phyloP scores from a whole-genome alignment of 1,284 basidiomycete genomes.

The Cryptococcus floricola region DNA sequence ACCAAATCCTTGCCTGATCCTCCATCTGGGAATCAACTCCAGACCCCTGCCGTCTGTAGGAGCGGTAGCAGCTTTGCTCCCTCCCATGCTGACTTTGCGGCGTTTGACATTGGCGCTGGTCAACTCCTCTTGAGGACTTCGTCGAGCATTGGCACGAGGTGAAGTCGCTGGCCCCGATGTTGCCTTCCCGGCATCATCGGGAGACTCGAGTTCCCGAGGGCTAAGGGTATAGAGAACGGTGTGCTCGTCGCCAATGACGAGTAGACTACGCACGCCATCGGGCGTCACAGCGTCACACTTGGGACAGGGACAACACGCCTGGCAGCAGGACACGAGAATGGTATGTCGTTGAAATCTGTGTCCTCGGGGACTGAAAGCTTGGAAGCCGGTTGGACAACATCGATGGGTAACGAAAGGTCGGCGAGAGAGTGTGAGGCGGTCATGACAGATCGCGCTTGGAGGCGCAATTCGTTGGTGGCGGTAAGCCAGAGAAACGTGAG shows the following conservation, averaged over 20 bases:
- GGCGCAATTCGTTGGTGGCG: slow-evolving; percentile 52
- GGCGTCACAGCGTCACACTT: neutral
- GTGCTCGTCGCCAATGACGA: slow-evolving; percentile 47
- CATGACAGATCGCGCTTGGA: slow-evolving; percentile 61
- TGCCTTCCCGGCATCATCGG: slow-evolving; percentile 11
- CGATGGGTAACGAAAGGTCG: slow-evolving; percentile 46
- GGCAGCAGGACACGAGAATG: slow-evolving; percentile 44
- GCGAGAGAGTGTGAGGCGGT: slow-evolving; percentile 55
- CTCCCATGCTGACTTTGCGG: slow-evolving; percentile 37
- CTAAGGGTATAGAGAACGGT: slow-evolving; percentile 32
- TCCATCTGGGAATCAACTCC: slow-evolving; percentile 37
- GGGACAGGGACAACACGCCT: slow-evolving; percentile 32
- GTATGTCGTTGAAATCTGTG: slow-evolving; percentile 39
- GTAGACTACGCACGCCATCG: slow-evolving; percentile 11
- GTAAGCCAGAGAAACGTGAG: slow-evolving; percentile 60
- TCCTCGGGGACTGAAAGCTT: slow-evolving; percentile 15
- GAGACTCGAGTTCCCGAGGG: slow-evolving; percentile 7
- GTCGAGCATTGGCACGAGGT: slow-evolving; percentile 26
- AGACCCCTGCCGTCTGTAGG: slow-evolving; percentile 14
- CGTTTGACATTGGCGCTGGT: slow-evolving; percentile 30
- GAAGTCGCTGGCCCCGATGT: slow-evolving; percentile 17
- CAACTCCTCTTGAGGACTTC: slow-evolving; percentile 38
- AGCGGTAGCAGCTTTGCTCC: slow-evolving; percentile 6
- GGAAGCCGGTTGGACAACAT: slow-evolving; percentile 56
- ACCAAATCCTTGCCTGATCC: slow-evolving; percentile 46